These are phyloP conservation scores for Candida tammaniensis DNA, from an alignment of 805 yeast genomes.

Conservation along the genomic window DNA sequence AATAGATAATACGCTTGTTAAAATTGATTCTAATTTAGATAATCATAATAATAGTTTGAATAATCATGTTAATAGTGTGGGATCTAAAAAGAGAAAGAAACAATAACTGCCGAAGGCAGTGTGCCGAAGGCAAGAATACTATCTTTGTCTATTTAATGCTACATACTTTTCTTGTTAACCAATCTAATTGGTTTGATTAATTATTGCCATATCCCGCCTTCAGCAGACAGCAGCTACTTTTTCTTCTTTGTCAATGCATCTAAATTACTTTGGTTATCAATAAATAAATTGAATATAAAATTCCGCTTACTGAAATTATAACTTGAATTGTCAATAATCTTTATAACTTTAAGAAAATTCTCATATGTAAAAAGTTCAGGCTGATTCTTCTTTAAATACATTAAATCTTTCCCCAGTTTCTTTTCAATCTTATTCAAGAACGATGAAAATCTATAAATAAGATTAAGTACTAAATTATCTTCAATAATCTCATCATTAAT, in stretches of 20 bases:
- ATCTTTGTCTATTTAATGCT: not conserved
- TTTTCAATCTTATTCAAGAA: constrained; percentile 43
- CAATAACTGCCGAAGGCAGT: too few species aligned
- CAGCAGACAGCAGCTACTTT: not conserved
- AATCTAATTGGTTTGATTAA: too few species aligned
- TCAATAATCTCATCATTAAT: constrained; percentile 7
- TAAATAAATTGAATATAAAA: constrained; percentile 62
- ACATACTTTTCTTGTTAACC: not conserved
- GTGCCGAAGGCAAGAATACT: not conserved
- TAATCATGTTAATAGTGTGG: constrained; percentile 6
- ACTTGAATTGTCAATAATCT: constrained; percentile 53
- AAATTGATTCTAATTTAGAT: constrained; percentile 14
- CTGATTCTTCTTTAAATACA: constrained; percentile 46
- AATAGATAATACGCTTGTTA: constrained; percentile 19
- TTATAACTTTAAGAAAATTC: constrained; percentile 49
- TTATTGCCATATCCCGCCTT: too few species aligned
- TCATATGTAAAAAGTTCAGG: constrained; percentile 56
- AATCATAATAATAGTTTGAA: constrained; percentile 12
- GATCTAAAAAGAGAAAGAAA: constrained; percentile 10
- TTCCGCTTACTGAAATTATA: constrained; percentile 62
- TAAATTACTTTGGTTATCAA: constrained; percentile 35
- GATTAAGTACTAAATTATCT: constrained; percentile 20
- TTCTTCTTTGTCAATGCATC: constrained; percentile 11
- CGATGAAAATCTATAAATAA: constrained; percentile 52
- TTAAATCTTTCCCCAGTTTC: constrained; percentile 56